phyloP scores from a whole-genome alignment of 2,329 filamentous ascomycete genomes.

The Rhynchosporium secalis region DNA sequence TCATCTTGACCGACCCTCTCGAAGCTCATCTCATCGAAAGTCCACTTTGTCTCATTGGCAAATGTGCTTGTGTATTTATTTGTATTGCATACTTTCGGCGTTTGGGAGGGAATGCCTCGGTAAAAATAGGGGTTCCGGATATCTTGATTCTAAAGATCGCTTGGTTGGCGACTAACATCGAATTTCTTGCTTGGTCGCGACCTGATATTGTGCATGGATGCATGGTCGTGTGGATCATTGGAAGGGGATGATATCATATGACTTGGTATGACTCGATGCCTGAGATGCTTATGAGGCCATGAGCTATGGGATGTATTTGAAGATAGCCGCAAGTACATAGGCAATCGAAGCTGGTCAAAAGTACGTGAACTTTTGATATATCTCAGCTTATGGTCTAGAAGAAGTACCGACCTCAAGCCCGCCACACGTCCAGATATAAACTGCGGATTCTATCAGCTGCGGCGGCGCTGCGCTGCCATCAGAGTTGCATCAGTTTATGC shows the following conservation, averaged over 20 bases:
- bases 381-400: background rate
- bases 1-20: background rate
- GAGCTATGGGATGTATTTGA: conserved; percentile 7
- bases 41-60: background rate
- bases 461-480: too few relatives aligned
- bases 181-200: background rate
- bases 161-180: background rate
- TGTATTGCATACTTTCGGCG: conserved; percentile 18
- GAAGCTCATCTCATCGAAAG: background rate
- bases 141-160: background rate
- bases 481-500: background rate
- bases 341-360: background rate
- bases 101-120: conserved; percentile 9
- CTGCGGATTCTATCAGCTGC: too few relatives aligned
- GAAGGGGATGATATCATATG: background rate
- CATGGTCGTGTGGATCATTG: background rate
- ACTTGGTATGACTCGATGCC: background rate
- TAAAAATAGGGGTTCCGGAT: background rate
- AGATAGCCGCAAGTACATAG: background rate
- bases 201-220: background rate
- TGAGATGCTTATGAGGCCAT: background rate
- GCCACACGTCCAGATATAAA: too few relatives aligned
- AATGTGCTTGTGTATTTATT: conserved; percentile 2
- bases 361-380: too few relatives aligned
- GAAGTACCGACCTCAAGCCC: background rate